These are phyloP conservation scores for Sporisorium exsertum DNA, from an alignment of 1,284 basidiomycete species.

Conservation along the genomic window DNA sequence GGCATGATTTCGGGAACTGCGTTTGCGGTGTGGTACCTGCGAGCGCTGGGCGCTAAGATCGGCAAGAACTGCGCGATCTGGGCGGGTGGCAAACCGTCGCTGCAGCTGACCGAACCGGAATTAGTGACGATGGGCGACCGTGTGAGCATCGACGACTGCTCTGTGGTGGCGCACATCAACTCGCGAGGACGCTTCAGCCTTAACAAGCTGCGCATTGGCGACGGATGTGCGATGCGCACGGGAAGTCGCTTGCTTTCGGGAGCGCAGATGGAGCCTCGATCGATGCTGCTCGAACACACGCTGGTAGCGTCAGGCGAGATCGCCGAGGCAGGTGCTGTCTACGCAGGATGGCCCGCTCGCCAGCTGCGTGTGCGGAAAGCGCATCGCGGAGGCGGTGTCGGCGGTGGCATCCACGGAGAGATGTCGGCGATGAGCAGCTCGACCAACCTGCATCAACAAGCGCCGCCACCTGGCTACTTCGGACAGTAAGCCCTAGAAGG, in stretches of 20 bases:
- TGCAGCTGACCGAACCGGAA: conserved; percentile 68
- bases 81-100: conserved; percentile 68
- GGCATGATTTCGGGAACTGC: conserved; percentile 63
- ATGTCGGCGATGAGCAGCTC: conserved; percentile 49
- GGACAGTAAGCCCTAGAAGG: conserved; percentile 16
- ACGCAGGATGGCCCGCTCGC: conserved; percentile 68
- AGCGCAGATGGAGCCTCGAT: conserved; percentile 66
- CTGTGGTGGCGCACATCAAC: conserved; percentile 69
- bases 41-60: conserved; percentile 64
- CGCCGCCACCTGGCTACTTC: conserved; percentile 48
- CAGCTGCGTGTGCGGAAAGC: conserved; percentile 57
- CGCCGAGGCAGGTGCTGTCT: conserved; percentile 67
- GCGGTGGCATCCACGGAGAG: conserved; percentile 28
- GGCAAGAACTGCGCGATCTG: conserved; percentile 67
- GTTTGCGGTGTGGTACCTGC: conserved; percentile 67
- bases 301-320: conserved; percentile 69
- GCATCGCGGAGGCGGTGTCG: conserved; percentile 27
- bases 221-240: conserved; percentile 66
- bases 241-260: conserved; percentile 67
- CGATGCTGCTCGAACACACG: conserved; percentile 69
- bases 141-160: conserved; percentile 67
- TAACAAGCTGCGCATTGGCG: conserved; percentile 68
- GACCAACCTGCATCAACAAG: conserved; percentile 42
- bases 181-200: conserved; percentile 67
- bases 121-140: conserved; percentile 67